Evolutionary conservation across 2,329 filamentous ascomycete genomes (phyloP).

Genomic region (Aulographum hederae): DNA sequence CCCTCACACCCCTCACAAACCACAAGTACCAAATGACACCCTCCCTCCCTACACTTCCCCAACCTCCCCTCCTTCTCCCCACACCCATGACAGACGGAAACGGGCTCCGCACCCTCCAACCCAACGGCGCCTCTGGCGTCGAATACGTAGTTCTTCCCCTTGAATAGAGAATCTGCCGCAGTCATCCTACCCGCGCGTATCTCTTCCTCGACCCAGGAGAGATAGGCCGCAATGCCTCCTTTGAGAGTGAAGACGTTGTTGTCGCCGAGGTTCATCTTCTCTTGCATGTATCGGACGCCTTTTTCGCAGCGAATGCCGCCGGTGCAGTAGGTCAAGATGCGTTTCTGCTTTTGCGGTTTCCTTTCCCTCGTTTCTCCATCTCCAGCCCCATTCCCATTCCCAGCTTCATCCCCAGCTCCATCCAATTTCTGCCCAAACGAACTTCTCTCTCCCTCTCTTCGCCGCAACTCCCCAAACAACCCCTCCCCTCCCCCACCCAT

Average conservation of each 20-base stretch:
- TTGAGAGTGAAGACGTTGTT: constrained; percentile 9
- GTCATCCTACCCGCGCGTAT: constrained; percentile 8
- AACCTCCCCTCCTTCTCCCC: constrained; percentile 6
- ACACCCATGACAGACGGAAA: constrained; percentile 10
- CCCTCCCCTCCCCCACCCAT: too few species aligned
- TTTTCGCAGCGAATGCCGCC: constrained; percentile 12
- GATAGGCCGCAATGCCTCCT: constrained; percentile 11
- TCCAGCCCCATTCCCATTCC: too few species aligned
- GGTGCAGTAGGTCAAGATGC: constrained; percentile 11
- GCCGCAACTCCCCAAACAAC: too few species aligned
- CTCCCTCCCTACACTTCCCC: constrained; percentile 7
- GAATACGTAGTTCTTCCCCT: constrained; percentile 10
- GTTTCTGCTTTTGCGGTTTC: constrained; percentile 6
- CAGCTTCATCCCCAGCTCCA: too few species aligned
- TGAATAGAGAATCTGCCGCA: constrained; percentile 9
- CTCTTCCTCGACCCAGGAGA: constrained; percentile 10
- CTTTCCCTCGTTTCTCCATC: too few species aligned
- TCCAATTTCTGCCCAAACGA: too few species aligned
- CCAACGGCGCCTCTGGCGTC: constrained; percentile 10
- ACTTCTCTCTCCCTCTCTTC: too few species aligned
- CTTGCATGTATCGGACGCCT: constrained; percentile 12
- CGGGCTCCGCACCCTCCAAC: constrained; percentile 3
- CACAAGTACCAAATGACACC: constrained; percentile 11
- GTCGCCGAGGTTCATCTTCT: constrained; percentile 5
- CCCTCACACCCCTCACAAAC: too few species aligned